These are phyloP conservation scores for Diplodia corticola DNA, from an alignment of 2,329 filamentous ascomycete genomes.

Conservation along the genomic window DNA sequence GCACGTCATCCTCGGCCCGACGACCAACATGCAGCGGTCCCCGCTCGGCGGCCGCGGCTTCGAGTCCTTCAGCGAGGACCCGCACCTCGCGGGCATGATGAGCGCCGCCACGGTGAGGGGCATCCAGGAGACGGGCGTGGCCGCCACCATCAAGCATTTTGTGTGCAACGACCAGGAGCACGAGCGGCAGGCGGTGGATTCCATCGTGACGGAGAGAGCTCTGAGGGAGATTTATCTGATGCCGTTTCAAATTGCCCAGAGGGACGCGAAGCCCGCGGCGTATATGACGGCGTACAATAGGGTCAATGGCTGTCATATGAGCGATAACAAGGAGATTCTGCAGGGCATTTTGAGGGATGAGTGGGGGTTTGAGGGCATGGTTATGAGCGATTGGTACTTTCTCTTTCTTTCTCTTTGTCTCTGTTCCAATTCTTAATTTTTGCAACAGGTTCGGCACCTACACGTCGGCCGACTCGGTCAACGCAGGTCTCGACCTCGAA, in stretches of 20 bases:
- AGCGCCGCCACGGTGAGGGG: conserved; percentile 61
- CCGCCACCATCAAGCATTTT: conserved; percentile 74
- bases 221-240: conserved; percentile 56
- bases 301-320: conserved; percentile 69
- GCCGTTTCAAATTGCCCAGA: conserved; percentile 68
- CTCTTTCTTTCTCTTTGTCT: no score
- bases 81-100: conserved; percentile 67
- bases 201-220: conserved; percentile 58
- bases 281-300: conserved; percentile 76
- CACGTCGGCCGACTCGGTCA: conserved; percentile 37
- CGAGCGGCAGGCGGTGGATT: conserved; percentile 61
- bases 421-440: no score
- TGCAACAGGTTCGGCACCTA: conserved; percentile 50
- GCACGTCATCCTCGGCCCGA: conserved; percentile 72
- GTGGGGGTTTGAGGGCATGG: conserved; percentile 71
- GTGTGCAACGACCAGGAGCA: conserved; percentile 69
- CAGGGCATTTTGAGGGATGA: conserved; percentile 67
- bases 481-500: conserved; percentile 40
- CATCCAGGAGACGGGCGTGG: conserved; percentile 65
- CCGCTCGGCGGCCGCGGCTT: conserved; percentile 80
- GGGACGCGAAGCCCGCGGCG: conserved; percentile 65
- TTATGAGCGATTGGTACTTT: conserved; percentile 69
- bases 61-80: conserved; percentile 71
- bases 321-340: conserved; percentile 66
- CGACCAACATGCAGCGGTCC: conserved; percentile 77